Base-by-base conservation (phyloP, 2,329 filamentous ascomycete species). In the Sporothrix pallida region DNA sequence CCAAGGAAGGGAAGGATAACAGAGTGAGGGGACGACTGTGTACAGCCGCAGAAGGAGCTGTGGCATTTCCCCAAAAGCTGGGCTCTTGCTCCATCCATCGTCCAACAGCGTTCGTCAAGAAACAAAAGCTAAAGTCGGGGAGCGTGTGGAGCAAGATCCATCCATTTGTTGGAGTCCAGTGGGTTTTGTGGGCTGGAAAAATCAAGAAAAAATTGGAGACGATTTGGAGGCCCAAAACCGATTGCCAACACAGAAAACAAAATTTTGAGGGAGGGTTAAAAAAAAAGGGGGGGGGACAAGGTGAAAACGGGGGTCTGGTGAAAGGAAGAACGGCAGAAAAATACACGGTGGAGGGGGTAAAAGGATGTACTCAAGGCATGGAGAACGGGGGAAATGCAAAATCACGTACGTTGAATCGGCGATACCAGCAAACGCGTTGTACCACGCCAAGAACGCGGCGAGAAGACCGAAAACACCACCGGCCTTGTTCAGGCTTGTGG, bases 381-480 rank as follows among this genome's bases (percentile, higher is more conserved):
- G 13, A 2, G 17, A 7, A 9, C 10, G 17, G 17, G 13, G 15
- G 17, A 7, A 6, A 37, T 17, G 56, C 20, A 12, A 4, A 2
- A 63, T 52, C 15, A 83, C 87, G 78, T 81, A 90, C 89, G 87
- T 89, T 80, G 84, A 86, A 78, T 96, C 93, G 75, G 92, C 91
- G 74, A 96, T 89, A 88, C 93, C 93, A 71, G 93, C 92, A 75
- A 95, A 86, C 52, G 93, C 93, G 79, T 94, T 94, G 83, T 95
- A 97, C 93, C 93, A 97, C 3, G 93, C 93, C 73, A 93, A 80
- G 80, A 97, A 96, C 0, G 93, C 92, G 0, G 93, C 90, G 7
- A 96, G 78, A 75, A 96, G 86, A n/a, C 93, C 93, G 80, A 96
- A 95, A 75, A 90, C 86, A 71, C 93, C 94, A 76, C 92, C 93